Evolutionary conservation across 2,329 filamentous ascomycete species (phyloP), one percentile per base, ranked within the genome.

Genomic region (Ascochyta pisi): DNA sequence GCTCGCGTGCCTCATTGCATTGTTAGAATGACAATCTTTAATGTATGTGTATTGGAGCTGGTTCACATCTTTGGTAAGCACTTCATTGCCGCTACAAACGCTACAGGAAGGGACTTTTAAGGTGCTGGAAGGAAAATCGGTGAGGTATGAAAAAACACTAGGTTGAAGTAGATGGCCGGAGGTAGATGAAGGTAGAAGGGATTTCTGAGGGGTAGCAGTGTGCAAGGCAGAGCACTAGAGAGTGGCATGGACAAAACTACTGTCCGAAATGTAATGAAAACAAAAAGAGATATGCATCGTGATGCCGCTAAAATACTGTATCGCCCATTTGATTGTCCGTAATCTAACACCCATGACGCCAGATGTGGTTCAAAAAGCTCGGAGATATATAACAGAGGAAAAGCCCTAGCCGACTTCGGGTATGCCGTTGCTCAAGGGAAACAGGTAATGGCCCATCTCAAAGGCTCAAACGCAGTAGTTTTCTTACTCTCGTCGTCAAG

Each of bases 401-500:
- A 61, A 55, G 57, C 44, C 42, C 45, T 44, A 34, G 43, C 34
- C 43, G 53, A 49, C 23, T 16, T 31, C 47, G 49, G 48, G 48
- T 19, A 19, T 19, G 19, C 19, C 19, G 19, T 19, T 19, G 19
- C 19, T 19, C 19, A 19, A 19, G 19, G 19, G 19, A 19, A 49
- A 57, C 48, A 48, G 49, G 27, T 56, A 58, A 55, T 49, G 50
- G 19, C 55, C 55, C 50, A 44, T 44, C 38, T 35, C 45, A 47
- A 38, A 39, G 49, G 50, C 57, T 67, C 50, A 61, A 61, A 63
- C 60, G 60, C 58, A 63, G 59, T 46, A 50, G 31, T 43, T 54
- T 57, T 65, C 63, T 65, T 68, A 55, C 63, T 70, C 65, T 61
- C 54, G 50, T 71, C 67, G 61, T 71, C 63, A 69, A 63, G 59